phyloP scores from a whole-genome alignment of 1,284 basidiomycete genomes.

The Blastosporella zonata region DNA sequence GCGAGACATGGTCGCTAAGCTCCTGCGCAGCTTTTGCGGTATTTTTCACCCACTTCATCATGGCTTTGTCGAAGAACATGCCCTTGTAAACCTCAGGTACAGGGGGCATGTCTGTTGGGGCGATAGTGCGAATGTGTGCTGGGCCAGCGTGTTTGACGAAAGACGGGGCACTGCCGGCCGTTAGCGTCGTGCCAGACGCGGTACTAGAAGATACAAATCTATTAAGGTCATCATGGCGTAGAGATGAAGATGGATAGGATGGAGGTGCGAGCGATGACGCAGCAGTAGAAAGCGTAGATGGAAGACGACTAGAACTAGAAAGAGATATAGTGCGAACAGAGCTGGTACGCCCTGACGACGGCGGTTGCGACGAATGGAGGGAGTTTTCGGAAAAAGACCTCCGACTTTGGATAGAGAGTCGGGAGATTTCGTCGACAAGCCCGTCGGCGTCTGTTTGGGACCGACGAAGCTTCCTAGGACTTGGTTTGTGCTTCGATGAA shows the following conservation, averaged over 20 bases:
- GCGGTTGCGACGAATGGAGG: constrained; percentile 11
- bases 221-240: constrained; percentile 72
- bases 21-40: constrained; percentile 38
- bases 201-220: constrained; percentile 85
- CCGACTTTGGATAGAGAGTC: constrained; percentile 28
- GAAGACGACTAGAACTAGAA: constrained; percentile 14
- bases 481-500: constrained; percentile 22
- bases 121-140: constrained; percentile 72
- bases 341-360: constrained; percentile 5
- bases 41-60: constrained; percentile 82
- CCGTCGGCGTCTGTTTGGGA: constrained; percentile 20
- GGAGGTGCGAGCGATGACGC: constrained; percentile 31
- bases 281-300: constrained; percentile 20
- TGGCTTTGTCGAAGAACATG: constrained; percentile 81
- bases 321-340: constrained; percentile 4
- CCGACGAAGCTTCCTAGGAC: constrained; percentile 24
- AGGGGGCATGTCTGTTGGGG: constrained; percentile 72
- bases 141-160: constrained; percentile 84
- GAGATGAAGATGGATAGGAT: constrained; percentile 48
- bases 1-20: constrained; percentile 35
- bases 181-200: constrained; percentile 71
- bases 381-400: constrained; percentile 16
- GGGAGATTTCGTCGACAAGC: constrained; percentile 27
- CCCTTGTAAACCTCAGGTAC: constrained; percentile 77
- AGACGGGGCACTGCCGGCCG: constrained; percentile 68